phyloP scores from a whole-genome alignment of 2,329 filamentous ascomycete genomes.

The Penicillium griseofulvum region DNA sequence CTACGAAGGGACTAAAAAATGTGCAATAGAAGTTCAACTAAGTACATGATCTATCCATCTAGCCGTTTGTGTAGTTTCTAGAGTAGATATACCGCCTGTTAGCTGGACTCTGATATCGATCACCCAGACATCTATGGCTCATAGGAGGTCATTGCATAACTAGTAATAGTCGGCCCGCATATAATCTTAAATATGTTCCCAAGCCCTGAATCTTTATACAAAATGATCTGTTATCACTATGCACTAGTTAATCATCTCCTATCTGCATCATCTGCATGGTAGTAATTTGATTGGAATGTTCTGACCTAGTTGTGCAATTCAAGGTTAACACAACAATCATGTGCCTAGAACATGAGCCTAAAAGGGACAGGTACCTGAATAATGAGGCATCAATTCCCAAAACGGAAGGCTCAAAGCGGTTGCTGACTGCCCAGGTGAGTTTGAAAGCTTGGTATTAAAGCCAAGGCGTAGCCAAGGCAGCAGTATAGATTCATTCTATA shows the following conservation, averaged over 20 bases:
- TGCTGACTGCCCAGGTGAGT: too few relatives aligned
- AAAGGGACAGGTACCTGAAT: neutral
- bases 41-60: conserved; percentile 10
- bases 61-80: neutral
- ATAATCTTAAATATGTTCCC: neutral
- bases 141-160: neutral
- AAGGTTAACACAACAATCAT: too few relatives aligned
- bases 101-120: too few relatives aligned
- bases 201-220: neutral
- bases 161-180: neutral
- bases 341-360: too few relatives aligned
- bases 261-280: too few relatives aligned
- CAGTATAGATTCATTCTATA: neutral
- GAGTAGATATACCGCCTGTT: neutral
- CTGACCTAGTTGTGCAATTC: too few relatives aligned
- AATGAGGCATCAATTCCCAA: neutral
- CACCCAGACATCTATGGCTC: too few relatives aligned
- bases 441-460: neutral
- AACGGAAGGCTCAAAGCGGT: neutral
- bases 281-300: neutral
- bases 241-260: neutral
- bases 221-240: neutral
- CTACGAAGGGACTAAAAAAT: conserved; percentile 11
- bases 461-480: neutral
- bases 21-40: conserved; percentile 16